Evolutionary conservation across 2,329 filamentous ascomycete species (phyloP).

Genomic region (Monosporascus sp.): DNA sequence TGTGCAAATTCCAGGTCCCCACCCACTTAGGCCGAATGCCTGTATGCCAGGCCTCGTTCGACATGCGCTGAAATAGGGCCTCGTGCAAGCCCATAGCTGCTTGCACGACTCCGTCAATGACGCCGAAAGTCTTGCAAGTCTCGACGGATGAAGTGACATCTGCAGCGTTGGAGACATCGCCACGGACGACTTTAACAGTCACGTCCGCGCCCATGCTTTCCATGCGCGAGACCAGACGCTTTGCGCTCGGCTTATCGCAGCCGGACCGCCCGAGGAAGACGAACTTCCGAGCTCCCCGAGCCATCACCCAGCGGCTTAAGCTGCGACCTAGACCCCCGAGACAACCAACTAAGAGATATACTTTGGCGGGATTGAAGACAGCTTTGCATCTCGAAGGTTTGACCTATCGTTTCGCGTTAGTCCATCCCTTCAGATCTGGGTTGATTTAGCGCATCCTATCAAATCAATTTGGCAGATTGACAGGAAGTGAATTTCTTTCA

Average conservation of each 20-base stretch:
- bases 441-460: too few relatives aligned
- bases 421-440: too few relatives aligned
- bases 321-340: conserved; percentile 30
- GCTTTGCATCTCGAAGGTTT: too few relatives aligned
- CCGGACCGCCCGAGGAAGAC: conserved; percentile 27
- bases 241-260: conserved; percentile 17
- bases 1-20: conserved; percentile 21
- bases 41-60: conserved; percentile 19
- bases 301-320: conserved; percentile 27
- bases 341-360: conserved; percentile 12
- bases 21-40: conserved; percentile 16
- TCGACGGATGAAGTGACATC: conserved; percentile 10
- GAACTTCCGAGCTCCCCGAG: conserved; percentile 23
- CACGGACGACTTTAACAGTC: conserved; percentile 16
- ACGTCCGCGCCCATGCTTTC: conserved; percentile 10
- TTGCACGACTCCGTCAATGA: conserved; percentile 18
- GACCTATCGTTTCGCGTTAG: too few relatives aligned
- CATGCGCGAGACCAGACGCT: conserved; percentile 12
- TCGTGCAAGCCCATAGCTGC: conserved; percentile 28
- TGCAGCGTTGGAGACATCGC: conserved; percentile 12
- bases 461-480: too few relatives aligned
- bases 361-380: too few relatives aligned
- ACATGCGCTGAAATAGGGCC: conserved; percentile 21
- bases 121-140: conserved; percentile 2
- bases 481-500: too few relatives aligned